phyloP scores from a whole-genome alignment of 2,329 filamentous ascomycete genomes.

The Arthrobotrys sphaeroides region DNA sequence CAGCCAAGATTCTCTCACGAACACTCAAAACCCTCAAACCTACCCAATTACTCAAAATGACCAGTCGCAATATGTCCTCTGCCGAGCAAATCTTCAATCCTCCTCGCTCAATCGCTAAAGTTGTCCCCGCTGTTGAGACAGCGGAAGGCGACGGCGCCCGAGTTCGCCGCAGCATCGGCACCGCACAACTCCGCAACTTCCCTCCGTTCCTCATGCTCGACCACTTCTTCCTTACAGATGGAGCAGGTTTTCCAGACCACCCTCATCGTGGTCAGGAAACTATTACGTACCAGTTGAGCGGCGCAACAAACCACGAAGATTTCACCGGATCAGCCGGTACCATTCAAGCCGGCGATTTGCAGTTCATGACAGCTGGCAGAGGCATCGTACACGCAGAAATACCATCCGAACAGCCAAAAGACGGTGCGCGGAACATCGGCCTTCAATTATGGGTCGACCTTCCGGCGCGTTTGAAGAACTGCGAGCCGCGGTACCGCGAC shows the following conservation, averaged over 20 bases:
- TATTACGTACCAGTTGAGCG: conserved; percentile 88
- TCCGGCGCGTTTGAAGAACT: conserved; percentile 80
- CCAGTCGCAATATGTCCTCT: conserved; percentile 41
- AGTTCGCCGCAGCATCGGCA: conserved; percentile 88
- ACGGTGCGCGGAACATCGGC: conserved; percentile 81
- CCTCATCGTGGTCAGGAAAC: conserved; percentile 80
- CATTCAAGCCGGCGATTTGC: conserved; percentile 85
- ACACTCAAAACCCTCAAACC: conserved; percentile 23
- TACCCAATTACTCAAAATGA: conserved; percentile 26
- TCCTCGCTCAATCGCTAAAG: conserved; percentile 79
- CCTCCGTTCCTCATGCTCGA: conserved; percentile 96
- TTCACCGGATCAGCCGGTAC: conserved; percentile 87
- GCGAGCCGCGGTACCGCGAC: conserved; percentile 92
- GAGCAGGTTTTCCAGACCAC: conserved; percentile 91
- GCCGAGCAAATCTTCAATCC: conserved; percentile 58
- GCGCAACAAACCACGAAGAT: conserved; percentile 89
- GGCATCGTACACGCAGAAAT: conserved; percentile 97
- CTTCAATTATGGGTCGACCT: conserved; percentile 97
- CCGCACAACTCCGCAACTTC: conserved; percentile 81
- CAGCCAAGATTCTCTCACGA: conserved; percentile 40
- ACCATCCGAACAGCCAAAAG: conserved; percentile 77
- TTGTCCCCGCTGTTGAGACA: conserved; percentile 85
- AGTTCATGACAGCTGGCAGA: conserved; percentile 95
- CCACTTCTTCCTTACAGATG: conserved; percentile 81
- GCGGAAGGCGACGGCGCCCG: conserved; percentile 86